Base-by-base conservation (phyloP, 2,329 filamentous ascomycete genomes). In the Fusarium virguliforme region DNA sequence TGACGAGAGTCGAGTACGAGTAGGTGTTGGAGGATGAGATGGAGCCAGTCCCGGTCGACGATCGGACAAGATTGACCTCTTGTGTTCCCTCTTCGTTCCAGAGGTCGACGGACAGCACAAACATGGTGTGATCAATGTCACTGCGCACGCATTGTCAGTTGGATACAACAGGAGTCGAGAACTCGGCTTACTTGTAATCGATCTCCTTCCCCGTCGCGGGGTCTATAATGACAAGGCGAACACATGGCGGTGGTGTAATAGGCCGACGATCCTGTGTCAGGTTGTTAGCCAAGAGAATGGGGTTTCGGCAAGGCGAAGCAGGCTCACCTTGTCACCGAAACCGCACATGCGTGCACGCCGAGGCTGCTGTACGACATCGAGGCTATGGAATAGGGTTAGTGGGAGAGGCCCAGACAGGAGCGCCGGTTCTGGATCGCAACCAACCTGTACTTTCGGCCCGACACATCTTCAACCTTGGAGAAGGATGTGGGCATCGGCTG, bases 331-430 rank as follows among this genome's bases (percentile, higher is more conserved):
- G 85, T 99, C 96, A 69, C 96, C 96, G 83, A 98, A 99, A 8
- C 96, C 96, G 84, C 96, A 99, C 96, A 98, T 98, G 68, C 96
- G 93, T 72, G 96, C 96, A 76, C 96, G 90, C 76, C 94, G 88
- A 56, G 96, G 96, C 81, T 98, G 94, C 83, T 99, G 96, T 73
- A 93, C 90, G 66, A 98, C 94, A 72, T 91, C 85, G 56, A 97
- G 87, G 68, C 90, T 92, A 72, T 61, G 34, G 37, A 37, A 15
- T 12, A 41, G 46, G 35, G 57, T 79, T 61, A 77, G 75, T 48
- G 32, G 43, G 28, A 30, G 37, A 13, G 57, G 34, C 9, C 12
- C 4, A 50, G 37, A n/a, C 8, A 35, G 22, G 18, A 9, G 18
- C 30, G 18, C 18, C 22, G 32, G 22, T 35, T 12, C 8, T 13